Conservation (phyloP, 1,284 basidiomycete species). For the Fistulinella cinereoalba region DNA sequence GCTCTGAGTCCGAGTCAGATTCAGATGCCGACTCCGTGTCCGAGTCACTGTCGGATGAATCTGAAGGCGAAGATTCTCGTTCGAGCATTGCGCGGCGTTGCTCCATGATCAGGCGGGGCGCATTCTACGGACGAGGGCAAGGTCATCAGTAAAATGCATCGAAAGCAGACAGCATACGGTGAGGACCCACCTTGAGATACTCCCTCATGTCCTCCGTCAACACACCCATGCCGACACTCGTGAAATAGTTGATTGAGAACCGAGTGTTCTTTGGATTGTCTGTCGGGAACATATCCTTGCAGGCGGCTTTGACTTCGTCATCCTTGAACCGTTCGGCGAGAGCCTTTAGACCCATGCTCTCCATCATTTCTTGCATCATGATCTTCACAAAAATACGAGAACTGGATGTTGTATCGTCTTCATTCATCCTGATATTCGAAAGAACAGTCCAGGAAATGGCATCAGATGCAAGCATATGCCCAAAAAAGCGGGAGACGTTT, state of each 20-base stretch:
- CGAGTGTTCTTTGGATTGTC: slow-evolving; percentile 96
- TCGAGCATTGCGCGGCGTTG: slow-evolving; percentile 85
- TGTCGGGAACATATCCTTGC: slow-evolving; percentile 88
- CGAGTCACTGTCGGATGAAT: slow-evolving; percentile 35
- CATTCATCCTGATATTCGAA: slow-evolving; percentile 88
- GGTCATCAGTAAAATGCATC: neutral
- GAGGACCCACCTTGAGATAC: slow-evolving; percentile 74
- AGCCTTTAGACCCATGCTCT: slow-evolving; percentile 85
- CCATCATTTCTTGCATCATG: slow-evolving; percentile 91
- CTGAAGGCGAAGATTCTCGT: slow-evolving; percentile 64
- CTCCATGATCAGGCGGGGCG: slow-evolving; percentile 88
- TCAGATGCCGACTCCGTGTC: slow-evolving; percentile 41
- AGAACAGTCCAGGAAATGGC: slow-evolving; percentile 88
- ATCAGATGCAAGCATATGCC: slow-evolving; percentile 84
- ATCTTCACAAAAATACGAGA: slow-evolving; percentile 98
- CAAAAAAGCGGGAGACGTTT: slow-evolving; percentile 97
- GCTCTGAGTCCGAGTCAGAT: slow-evolving; percentile 42
- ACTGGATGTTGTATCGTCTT: slow-evolving; percentile 96
- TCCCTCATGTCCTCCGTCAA: slow-evolving; percentile 97
- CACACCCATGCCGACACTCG: slow-evolving; percentile 87
- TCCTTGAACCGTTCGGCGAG: slow-evolving; percentile 87
- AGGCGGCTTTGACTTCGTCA: slow-evolving; percentile 73
- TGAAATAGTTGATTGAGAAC: slow-evolving; percentile 98
- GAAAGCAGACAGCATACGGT: neutral
- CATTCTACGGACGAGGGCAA: slow-evolving; percentile 64